phyloP scores from a whole-genome alignment of 2,329 filamentous ascomycete species.

The Aspergillus jensenii region DNA sequence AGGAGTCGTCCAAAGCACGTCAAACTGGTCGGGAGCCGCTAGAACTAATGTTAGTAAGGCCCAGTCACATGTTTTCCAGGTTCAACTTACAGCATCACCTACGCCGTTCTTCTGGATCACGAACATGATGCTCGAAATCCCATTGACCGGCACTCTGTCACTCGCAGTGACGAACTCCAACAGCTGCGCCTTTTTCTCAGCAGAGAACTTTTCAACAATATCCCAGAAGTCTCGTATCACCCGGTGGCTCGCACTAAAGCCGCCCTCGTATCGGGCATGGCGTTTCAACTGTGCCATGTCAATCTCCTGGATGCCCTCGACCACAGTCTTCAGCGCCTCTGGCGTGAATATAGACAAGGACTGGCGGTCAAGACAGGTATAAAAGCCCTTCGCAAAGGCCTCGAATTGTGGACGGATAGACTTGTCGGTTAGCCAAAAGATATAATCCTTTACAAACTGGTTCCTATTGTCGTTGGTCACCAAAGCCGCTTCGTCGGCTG shows the following conservation, averaged over 20 bases:
- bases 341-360: conserved; percentile 73
- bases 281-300: conserved; percentile 71
- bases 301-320: conserved; percentile 82
- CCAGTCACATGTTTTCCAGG: background rate
- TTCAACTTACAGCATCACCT: conserved; percentile 49
- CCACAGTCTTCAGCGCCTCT: conserved; percentile 68
- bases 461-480: conserved; percentile 79
- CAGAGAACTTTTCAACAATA: conserved; percentile 64
- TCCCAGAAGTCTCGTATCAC: conserved; percentile 82
- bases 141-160: conserved; percentile 85
- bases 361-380: conserved; percentile 67
- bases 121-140: conserved; percentile 78
- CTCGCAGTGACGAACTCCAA: conserved; percentile 95
- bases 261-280: conserved; percentile 73
- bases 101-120: conserved; percentile 75
- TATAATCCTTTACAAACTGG: conserved; percentile 80
- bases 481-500: conserved; percentile 58
- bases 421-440: conserved; percentile 75
- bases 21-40: conserved; percentile 74
- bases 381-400: conserved; percentile 81
- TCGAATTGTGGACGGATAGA: conserved; percentile 75
- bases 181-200: conserved; percentile 70
- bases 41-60: background rate
- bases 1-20: conserved; percentile 91
- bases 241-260: conserved; percentile 69